phyloP scores from a whole-genome alignment of 805 yeast species.

The Candida sonorensis region DNA sequence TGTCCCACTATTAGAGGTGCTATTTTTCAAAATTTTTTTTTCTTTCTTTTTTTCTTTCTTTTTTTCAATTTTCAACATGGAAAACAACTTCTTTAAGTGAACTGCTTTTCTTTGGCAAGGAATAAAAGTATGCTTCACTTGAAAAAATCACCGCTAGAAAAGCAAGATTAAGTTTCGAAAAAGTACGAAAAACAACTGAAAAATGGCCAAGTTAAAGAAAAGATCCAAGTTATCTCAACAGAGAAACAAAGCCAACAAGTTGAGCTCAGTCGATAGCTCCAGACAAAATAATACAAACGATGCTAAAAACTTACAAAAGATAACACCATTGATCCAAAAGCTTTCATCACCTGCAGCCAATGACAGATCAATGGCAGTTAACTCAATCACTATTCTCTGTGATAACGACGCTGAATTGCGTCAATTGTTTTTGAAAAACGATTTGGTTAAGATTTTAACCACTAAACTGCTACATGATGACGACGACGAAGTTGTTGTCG shows the following conservation, averaged over 20 bases:
- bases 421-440: constrained; percentile 59
- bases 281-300: too few relatives aligned
- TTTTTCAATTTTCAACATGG: too few relatives aligned
- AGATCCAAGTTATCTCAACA: constrained; percentile 44
- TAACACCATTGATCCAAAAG: constrained; percentile 62
- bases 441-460: constrained; percentile 55
- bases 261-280: too few relatives aligned
- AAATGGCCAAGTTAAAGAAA: constrained; percentile 73
- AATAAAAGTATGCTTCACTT: too few relatives aligned
- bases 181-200: background rate
- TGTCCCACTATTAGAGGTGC: too few relatives aligned
- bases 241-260: constrained; percentile 12
- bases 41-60: too few relatives aligned
- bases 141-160: background rate
- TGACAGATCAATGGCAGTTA: constrained; percentile 72
- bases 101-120: too few relatives aligned
- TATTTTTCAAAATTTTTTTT: too few relatives aligned
- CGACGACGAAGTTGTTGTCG: constrained; percentile 71
- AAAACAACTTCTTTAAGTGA: too few relatives aligned
- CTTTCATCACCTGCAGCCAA: constrained; percentile 56
- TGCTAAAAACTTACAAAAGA: constrained; percentile 39
- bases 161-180: background rate
- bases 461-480: constrained; percentile 60
- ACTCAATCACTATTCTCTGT: constrained; percentile 62
- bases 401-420: constrained; percentile 61